Percentiles rank a stretch among this genome's conserved stretches.
Evolutionary conservation across 441 rosid genomes (phyloP).

Genomic region (Arabidopsis lyrata): DNA sequence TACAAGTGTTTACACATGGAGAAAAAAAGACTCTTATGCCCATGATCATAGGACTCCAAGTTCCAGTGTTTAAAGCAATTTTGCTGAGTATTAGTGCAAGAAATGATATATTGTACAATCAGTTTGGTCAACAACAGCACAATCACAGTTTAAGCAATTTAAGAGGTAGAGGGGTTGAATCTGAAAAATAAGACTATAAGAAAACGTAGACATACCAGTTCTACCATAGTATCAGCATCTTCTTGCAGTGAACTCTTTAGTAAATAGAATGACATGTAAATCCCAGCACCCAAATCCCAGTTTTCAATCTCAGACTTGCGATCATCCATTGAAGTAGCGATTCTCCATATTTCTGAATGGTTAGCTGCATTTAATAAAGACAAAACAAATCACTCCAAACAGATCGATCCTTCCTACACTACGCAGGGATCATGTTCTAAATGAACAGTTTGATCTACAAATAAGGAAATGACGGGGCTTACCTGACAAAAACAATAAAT

Average conservation of each 20-base stretch:
- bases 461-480: slow-evolving; percentile 39
- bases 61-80: slow-evolving; percentile 14
- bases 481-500: slow-evolving; percentile 83
- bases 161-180: too few species aligned
- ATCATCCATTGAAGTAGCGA: slow-evolving; percentile 83
- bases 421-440: slow-evolving; percentile 13
- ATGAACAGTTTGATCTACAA: slow-evolving; percentile 11
- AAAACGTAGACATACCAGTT: slow-evolving; percentile 59
- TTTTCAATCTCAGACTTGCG: slow-evolving; percentile 93
- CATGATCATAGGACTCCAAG: slow-evolving; percentile 11
- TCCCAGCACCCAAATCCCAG: slow-evolving; percentile 98
- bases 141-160: too few species aligned
- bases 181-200: not conserved
- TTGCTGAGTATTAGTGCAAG: slow-evolving; percentile 1
- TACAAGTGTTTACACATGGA: slow-evolving; percentile 10
- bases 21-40: not conserved
- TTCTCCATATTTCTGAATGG: slow-evolving; percentile 82
- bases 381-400: slow-evolving; percentile 25
- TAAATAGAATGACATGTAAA: slow-evolving; percentile 75
- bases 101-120: slow-evolving; percentile 20
- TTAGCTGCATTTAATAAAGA: slow-evolving; percentile 59
- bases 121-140: slow-evolving; percentile 2
- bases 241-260: slow-evolving; percentile 71
- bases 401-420: slow-evolving; percentile 29
- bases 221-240: slow-evolving; percentile 54